Evolutionary conservation across 768 basidiomycete species (phyloP), one percentile per base, ranked within the genome.

Genomic region (Panellus pusillus): DNA sequence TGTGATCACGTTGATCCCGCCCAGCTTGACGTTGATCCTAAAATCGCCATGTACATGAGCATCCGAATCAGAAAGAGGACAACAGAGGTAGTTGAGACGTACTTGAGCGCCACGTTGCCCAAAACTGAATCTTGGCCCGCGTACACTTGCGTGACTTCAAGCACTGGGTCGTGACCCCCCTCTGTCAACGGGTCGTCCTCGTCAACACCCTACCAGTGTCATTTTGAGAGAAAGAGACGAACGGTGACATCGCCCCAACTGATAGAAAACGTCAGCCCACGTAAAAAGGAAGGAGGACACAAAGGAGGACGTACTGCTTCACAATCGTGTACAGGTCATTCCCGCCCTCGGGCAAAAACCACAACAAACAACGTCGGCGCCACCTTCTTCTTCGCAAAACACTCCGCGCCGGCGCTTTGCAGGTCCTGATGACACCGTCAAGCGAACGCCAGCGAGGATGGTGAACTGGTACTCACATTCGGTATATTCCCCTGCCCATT

Each of bases 21-120:
- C 91, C 0, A 91, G 74, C 66, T 93, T 92, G 12, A 89, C 90
- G 54, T 93, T 93, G 61, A 92, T 77, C 66, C 90, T 92, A 53
- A 24, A 24, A 6, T 24, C 24, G 24, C 24, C 9, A 17, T 20
- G 19, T 17, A 19, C 20, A 20, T 31, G 47, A 19, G 44, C 14
- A 35, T 47, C 50, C 55, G 36, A 13, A 53, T 44, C 28, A 38
- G 40, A 11, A 35, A 32, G 31, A 15, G n/a, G 18, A 31, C 15
- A 27, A 11, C 8, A 20, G 47, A 14, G 9, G n/a, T 15, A 36
- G 8, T 3, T 7, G 67, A 59, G 54, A 70, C 83, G 60, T 50
- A 89, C 90, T 92, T 92, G 28, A 92, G 68, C 53, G 81, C 83
- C 7, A 91, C 86, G 53, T 92, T 93, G 90, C 89, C 59, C 77